Conservation (phyloP, 305 asterid genomes). For the Stenogyne calaminthoides region DNA sequence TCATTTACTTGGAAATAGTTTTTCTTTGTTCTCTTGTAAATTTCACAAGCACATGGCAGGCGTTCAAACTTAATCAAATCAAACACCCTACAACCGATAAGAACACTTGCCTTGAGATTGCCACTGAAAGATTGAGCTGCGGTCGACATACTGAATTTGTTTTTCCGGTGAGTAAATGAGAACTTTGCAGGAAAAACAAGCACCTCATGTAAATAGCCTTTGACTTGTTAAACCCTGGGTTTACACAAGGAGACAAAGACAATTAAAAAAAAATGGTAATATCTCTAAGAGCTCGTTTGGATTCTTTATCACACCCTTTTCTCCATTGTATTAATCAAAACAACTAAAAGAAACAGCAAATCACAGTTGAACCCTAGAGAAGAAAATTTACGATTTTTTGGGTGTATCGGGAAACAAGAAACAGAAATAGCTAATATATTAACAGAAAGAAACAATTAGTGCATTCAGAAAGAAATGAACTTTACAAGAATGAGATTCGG, state of each 20-base stretch:
- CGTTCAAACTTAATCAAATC: slow-evolving; percentile 3
- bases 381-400: no score
- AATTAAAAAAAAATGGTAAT: not conserved
- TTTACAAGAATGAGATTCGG: slow-evolving; percentile 3
- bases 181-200: slow-evolving; percentile 12
- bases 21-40: not conserved
- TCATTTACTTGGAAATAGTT: not conserved
- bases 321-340: not conserved
- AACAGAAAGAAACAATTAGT: not conserved
- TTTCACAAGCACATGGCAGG: slow-evolving; percentile 19
- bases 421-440: not conserved
- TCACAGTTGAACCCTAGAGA: no score
- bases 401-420: no score
- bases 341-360: no score
- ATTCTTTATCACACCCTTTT: not conserved
- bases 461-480: not conserved
- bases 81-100: not conserved
- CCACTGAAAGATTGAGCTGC: slow-evolving; percentile 60
- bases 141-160: slow-evolving; percentile 36
- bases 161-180: not conserved
- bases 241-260: not conserved
- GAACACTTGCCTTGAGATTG: slow-evolving; percentile 50
- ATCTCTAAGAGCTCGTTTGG: not conserved
- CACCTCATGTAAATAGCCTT: not conserved
- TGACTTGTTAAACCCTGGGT: not conserved